Base-by-base conservation (phyloP, 140 eudicot genomes). In the Flaveria floridana region DNA sequence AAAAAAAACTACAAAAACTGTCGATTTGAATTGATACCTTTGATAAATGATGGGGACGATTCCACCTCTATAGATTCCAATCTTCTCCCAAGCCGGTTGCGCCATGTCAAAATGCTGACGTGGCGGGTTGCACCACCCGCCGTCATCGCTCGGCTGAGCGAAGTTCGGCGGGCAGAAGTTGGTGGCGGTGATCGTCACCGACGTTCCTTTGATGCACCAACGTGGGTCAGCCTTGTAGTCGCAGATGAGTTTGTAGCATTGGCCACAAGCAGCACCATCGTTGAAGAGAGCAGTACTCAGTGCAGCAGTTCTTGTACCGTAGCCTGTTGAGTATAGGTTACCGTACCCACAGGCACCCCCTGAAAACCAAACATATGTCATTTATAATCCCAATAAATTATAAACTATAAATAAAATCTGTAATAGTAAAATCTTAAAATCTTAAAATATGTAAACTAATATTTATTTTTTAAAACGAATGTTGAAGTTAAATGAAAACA, bases 331-430 rank as follows among this genome's bases (percentile, higher is more conserved):
- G 77, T 90, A 94, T 81, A 90, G 80, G 81, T 94, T 82, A 0
- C 97, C 97, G 20, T 90, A 94, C 4, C 99, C 99, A 85, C 99
- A 94, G 61, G 97, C 97, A 65, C 99, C 99, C 16, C 99, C 99
- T 94, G 62, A 5, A 64, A 67, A 56, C 62, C 10, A 61, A 34
- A 34, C 58, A 52, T 39, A 6, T 26, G 18, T 58, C 12, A 14
- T 47, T 26, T 25, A 0, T n/a, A 59, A 9, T 59, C 11, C 37
- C 70, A 16, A 65, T 44, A 7, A 44, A 44, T 44, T 44, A 11
- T 44, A 44, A 44, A 44, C 3, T 44, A 44, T 2, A 28, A 28
- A 44, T 44, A 44, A 11, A 44, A 9, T 44, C 50, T 44, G 2
- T 9, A 2, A 44, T 11, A 1, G 12, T 44, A 44, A 44, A 2